These are phyloP conservation scores for Phialophora expanda DNA, from an alignment of 2,329 filamentous ascomycete species.

Conservation along the genomic window DNA sequence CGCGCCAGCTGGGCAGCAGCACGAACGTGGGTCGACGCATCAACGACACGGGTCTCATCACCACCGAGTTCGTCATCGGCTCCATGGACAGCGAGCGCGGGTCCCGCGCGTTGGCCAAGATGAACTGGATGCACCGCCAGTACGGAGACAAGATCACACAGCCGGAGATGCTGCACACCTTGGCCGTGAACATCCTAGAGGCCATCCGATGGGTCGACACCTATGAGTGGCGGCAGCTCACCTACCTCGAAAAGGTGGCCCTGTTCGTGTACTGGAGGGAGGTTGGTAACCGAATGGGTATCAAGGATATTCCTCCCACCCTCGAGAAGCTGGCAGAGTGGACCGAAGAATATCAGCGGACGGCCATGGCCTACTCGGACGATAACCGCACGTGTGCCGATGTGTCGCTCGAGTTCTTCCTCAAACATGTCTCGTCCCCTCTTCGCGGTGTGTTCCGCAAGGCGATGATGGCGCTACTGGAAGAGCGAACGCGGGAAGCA, in stretches of 20 bases:
- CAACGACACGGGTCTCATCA: constrained; percentile 56
- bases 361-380: background rate
- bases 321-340: background rate
- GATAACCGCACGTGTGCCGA: background rate
- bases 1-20: constrained; percentile 53
- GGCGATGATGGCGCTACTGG: background rate
- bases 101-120: constrained; percentile 61
- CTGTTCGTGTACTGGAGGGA: constrained; percentile 71
- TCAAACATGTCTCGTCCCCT: background rate
- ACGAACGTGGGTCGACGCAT: constrained; percentile 57
- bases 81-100: constrained; percentile 52
- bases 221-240: constrained; percentile 72
- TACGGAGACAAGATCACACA: constrained; percentile 66
- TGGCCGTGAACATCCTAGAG: constrained; percentile 69
- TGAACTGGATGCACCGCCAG: constrained; percentile 65
- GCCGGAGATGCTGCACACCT: constrained; percentile 67
- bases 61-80: constrained; percentile 55
- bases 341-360: background rate
- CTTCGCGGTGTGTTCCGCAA: background rate
- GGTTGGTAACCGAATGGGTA: constrained; percentile 72
- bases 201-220: constrained; percentile 65
- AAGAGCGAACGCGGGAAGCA: background rate
- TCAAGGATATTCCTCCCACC: constrained; percentile 55
- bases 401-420: background rate
- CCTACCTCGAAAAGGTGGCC: constrained; percentile 71